Evolutionary conservation across 129 eudicot species (phyloP), one percentile per base, ranked within the genome.

Genomic region (Artemisia annua): DNA sequence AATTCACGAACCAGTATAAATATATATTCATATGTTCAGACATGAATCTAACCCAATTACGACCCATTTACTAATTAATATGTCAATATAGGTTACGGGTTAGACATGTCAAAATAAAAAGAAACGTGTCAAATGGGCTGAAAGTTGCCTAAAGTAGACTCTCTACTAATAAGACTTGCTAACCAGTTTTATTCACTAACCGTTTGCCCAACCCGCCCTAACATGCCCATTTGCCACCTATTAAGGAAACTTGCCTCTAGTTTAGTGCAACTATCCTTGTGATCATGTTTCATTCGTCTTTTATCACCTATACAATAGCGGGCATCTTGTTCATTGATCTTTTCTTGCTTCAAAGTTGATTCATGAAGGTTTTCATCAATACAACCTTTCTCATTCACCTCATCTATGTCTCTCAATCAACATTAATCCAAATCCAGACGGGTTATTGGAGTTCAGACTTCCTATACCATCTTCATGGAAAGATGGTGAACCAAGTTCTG

Each of bases 401-500:
- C 83, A 18, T 67, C 71, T 44, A 70, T 63, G 43, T 87, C 93
- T 65, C 83, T 84, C 49, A 71, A 76, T 57, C 77, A 19, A 24
- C 91, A 69, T 74, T 67, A 70, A 64, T 83, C 88, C 51, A 67
- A 16, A 60, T 63, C 26, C 69, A 13, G 74, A 76, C 1, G 71
- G 79, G 70, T 81, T 72, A 54, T 79, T n/a, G n/a, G n/a, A n/a
- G n/a, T n/a, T n/a, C n/a, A n/a, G n/a, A n/a, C n/a, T 74, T 7
- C 66, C 67, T 14, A 74, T 71, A 70, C 17, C 66, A 22, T 77
- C 94, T 19, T 80, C 88, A 39, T 82, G 86, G 22, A 65, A 28
- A 44, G 79, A 87, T 43, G 91, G 95, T 18, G 98, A 89, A 67
- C 87, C 82, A 20, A 83, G 32, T 66, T 93, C 96, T 2, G 95